Conservation (phyloP, 139 green algal species). For the Volvox reticuliferus region DNA sequence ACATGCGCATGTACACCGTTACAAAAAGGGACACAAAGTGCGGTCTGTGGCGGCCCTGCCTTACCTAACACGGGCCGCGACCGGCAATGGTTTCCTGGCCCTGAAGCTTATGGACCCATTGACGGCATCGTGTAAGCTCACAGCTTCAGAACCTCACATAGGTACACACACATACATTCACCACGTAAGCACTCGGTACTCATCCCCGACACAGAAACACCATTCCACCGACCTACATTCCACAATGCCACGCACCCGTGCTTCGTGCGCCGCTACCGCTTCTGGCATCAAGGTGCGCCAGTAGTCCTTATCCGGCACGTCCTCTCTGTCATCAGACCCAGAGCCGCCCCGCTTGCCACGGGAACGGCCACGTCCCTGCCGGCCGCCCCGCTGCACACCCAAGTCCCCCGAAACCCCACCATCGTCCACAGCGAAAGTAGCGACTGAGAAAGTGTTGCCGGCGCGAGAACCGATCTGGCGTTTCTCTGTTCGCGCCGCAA, state of each 20-base stretch:
- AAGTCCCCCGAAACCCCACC: neutral
- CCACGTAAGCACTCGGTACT: too few species aligned
- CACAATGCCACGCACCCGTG: constrained; percentile 19
- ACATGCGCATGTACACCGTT: too few species aligned
- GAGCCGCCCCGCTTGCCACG: neutral
- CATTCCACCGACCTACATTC: too few species aligned
- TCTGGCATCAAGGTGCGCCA: constrained; percentile 81
- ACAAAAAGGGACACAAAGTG: too few species aligned
- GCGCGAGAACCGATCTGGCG: constrained; percentile 82
- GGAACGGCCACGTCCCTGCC: neutral
- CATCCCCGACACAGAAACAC: too few species aligned
- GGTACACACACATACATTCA: too few species aligned
- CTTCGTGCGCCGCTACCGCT: constrained; percentile 60
- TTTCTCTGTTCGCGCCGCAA: constrained; percentile 88
- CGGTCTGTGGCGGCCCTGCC: too few species aligned
- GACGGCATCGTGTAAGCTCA: too few species aligned
- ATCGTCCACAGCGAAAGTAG: constrained; percentile 75
- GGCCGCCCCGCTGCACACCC: neutral
- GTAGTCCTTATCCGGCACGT: constrained; percentile 53
- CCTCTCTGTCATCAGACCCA: neutral
- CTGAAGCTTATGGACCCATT: too few species aligned
- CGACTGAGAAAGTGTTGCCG: constrained; percentile 88
- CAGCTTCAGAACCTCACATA: too few species aligned
- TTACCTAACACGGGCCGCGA: too few species aligned
- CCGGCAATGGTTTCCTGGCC: too few species aligned